A percentile compares a stretch with the other conserved stretches of the same genome.
Evolutionary conservation across 2,329 filamentous ascomycete species (phyloP).

Genomic region (Colletotrichum godetiae): DNA sequence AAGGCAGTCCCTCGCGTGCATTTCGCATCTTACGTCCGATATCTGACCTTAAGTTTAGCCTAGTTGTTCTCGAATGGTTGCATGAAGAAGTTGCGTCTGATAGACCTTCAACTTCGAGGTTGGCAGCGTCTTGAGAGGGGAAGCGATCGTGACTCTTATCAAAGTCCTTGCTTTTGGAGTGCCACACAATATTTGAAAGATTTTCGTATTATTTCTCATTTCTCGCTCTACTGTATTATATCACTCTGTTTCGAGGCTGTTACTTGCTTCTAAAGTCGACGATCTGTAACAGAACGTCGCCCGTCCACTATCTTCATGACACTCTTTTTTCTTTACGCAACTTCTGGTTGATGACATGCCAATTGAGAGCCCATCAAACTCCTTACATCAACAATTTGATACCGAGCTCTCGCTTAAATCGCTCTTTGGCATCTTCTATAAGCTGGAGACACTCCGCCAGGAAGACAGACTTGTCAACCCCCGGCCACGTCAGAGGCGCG

Average conservation of each 20-base stretch:
- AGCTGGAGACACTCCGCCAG: neutral
- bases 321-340: neutral
- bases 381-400: neutral
- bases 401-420: neutral
- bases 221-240: no score
- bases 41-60: neutral
- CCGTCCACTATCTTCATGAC: neutral
- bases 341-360: neutral
- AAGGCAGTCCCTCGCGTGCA: neutral
- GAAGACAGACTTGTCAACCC: no score
- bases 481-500: no score
- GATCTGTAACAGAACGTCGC: neutral
- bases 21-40: neutral
- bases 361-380: neutral
- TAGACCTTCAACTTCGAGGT: neutral
- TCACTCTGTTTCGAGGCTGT: no score
- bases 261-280: no score
- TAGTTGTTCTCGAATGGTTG: neutral
- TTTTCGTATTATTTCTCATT: no score
- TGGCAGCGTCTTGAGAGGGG: no score
- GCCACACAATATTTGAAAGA: no score
- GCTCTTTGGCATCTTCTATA: neutral
- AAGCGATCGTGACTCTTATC: no score
- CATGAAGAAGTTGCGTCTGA: no score
- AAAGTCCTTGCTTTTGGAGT: no score